A percentile compares a stretch with the other conserved stretches of the same genome.
Evolutionary conservation across 1,284 basidiomycete species (phyloP).

Genomic region (Apiotrichum domesticum): DNA sequence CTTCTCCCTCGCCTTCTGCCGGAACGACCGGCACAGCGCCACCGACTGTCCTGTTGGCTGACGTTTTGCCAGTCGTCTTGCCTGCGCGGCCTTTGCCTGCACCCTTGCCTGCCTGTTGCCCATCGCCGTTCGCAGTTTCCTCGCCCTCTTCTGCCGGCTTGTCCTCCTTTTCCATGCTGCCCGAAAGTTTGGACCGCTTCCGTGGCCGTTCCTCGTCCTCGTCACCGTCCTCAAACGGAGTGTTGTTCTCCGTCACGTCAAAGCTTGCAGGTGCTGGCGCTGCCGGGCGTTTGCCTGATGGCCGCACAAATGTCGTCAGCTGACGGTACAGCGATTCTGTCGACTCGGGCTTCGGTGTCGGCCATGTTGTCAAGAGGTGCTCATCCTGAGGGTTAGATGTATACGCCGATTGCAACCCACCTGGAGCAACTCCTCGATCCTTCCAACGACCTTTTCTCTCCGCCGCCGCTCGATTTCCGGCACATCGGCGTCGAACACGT

Average conservation of each 20-base stretch:
- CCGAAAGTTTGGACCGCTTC: conserved; percentile 13
- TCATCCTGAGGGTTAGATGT: conserved; percentile 55
- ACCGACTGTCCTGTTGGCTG: not conserved
- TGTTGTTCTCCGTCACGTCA: conserved; percentile 26
- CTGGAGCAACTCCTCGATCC: conserved; percentile 78
- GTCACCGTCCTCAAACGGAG: conserved; percentile 10
- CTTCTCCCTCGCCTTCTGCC: conserved; percentile 21
- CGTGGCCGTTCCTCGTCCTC: conserved; percentile 28
- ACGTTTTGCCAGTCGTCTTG: conserved; percentile 16
- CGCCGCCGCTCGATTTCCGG: conserved; percentile 49
- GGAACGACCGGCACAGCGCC: not conserved
- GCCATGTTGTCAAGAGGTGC: conserved; percentile 67
- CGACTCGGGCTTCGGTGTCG: conserved; percentile 63
- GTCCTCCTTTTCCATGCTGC: conserved; percentile 13
- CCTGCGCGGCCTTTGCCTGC: conserved; percentile 15
- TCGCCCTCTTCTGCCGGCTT: conserved; percentile 8
- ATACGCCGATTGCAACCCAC: conserved; percentile 48
- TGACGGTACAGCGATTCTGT: conserved; percentile 62
- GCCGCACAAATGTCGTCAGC: conserved; percentile 51
- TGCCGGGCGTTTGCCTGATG: conserved; percentile 37
- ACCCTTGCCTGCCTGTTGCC: conserved; percentile 11
- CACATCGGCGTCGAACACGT: conserved; percentile 49
- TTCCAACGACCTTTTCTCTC: conserved; percentile 67
- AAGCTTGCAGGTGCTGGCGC: conserved; percentile 23
- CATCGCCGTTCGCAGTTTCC: conserved; percentile 11